Percentiles rank a stretch among this genome's conserved stretches.
Conservation (phyloP, 768 basidiomycete species). For the Pisolithus sp. region DNA sequence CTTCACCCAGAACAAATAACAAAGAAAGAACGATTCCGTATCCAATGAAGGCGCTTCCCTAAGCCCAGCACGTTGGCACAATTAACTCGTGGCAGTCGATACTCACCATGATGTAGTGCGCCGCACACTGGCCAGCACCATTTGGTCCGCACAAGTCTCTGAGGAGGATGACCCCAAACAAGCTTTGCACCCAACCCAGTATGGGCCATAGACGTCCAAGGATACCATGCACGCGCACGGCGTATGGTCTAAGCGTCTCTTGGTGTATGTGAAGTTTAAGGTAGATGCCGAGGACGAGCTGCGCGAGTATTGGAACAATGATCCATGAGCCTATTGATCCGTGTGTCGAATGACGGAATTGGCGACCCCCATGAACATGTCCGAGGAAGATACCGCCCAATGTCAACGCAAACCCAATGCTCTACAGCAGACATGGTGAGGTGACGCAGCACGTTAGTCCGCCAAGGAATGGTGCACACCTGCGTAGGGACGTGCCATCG, state of each 20-base stretch:
- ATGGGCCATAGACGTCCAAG: slow-evolving; percentile 81
- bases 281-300: slow-evolving; percentile 75
- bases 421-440: slow-evolving; percentile 32
- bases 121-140: slow-evolving; percentile 77
- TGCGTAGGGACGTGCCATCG: slow-evolving; percentile 90
- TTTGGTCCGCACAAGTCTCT: slow-evolving; percentile 72
- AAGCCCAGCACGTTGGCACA: background rate
- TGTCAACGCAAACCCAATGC: slow-evolving; percentile 62
- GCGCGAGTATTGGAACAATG: slow-evolving; percentile 56
- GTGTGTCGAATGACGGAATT: slow-evolving; percentile 71
- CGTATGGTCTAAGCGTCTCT: slow-evolving; percentile 61
- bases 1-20: slow-evolving; percentile 68
- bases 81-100: slow-evolving; percentile 8
- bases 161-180: slow-evolving; percentile 75
- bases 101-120: slow-evolving; percentile 74
- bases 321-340: slow-evolving; percentile 51
- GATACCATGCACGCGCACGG: slow-evolving; percentile 65
- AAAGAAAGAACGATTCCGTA: slow-evolving; percentile 81
- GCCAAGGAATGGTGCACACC: slow-evolving; percentile 30
- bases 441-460: background rate
- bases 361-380: slow-evolving; percentile 77
- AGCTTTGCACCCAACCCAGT: slow-evolving; percentile 82
- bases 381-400: slow-evolving; percentile 74
- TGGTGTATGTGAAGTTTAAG: slow-evolving; percentile 91
- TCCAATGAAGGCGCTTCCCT: slow-evolving; percentile 84